Evolutionary conservation across 345 rosid species (phyloP), one percentile per base, ranked within the genome.

Genomic region (Lepidium africanum): DNA sequence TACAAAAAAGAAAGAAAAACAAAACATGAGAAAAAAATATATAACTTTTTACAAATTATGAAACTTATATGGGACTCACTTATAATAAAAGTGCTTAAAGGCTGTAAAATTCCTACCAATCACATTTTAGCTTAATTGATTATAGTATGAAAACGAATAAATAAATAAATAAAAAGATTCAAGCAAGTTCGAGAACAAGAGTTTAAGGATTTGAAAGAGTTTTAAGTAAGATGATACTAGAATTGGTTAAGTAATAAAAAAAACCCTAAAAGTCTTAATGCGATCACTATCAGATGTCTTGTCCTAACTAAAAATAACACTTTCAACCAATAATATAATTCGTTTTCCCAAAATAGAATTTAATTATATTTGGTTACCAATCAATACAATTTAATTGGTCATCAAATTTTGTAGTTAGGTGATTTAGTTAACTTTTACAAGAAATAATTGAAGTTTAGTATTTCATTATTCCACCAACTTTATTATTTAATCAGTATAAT

Each of bases 341-440:
- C 27, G 33, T 38, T 38, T 17, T 21, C 64, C 51, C 10, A 74
- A 16, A 45, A 52, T 74, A 67, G 19, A 54, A 61, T 54, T 54
- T 47, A 33, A 47, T 54, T 74, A 70, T 69, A 74, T 74, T 74
- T 74, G 74, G 78, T 68, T 68, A 73, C 17, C 61, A 19, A 36
- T 73, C 62, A 55, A 55, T 19, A 40, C 65, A 39, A 67, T 66
- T 8, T 60, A 32, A 67, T 67, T 67, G 67, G 77, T 67, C 63
- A 52, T 60, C 57, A 32, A 9, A 43, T 1, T 15, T 66, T 42
- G 56, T 60, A 74, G 69, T 60, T 67, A 42, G 63, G 57, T 73
- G 43, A 52, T 40, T 23, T 14, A 37, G 36, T 41, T 65, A 59
- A 74, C 63, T 51, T 66, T 59, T 39, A 74, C 68, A 52, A 52